Base-by-base conservation (phyloP, 805 yeast genomes). In the Metschnikowia matae region DNA sequence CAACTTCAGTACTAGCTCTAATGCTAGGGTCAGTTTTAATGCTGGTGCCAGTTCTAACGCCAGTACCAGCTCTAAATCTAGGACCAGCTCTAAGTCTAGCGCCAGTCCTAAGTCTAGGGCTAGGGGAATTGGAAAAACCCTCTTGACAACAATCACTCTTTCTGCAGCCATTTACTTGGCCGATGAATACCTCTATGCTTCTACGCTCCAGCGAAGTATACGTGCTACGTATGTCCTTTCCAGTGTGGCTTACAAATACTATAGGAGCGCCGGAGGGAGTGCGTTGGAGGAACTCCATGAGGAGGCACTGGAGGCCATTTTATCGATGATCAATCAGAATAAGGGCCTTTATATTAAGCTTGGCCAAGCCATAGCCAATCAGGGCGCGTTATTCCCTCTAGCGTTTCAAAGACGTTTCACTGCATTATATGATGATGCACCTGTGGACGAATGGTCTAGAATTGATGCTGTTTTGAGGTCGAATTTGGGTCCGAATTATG, bases 321-420 rank as follows among this genome's bases (percentile, higher is more conserved):
- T 69, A 15, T 49, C 64, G 33, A 54, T 71, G 58, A 48, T 72
- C 26, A 57, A 60, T 53, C 48, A 52, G 7, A 71, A 72, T 53
- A 71, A 69, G 54, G 77, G 77, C 1, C 71, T 87, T 17, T 87
- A 85, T 61, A 83, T 87, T 63, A 87, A 87, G 63, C 65, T 85
- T 57, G 95, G 94, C 21, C 94, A 87, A 71, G 84, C 87, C 46
- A 75, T 87, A 42, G 92, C 94, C 2, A 81, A 86, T 60, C 94
- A 87, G 62, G 83, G 89, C 0, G 67, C 77, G 26, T 71, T 84
- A 59, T 79, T 87, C 55, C 95, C 95, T 2, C 64, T 70, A 34
- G 84, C 81, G 18, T 85, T 71, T 65, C 88, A 82, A 55, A 75
- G 70, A 38, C 75, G 78, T 58, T 83, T 87, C 60, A 69, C 74